Evolutionary conservation across 176 grass and related monocot genomes (phyloP).

Genomic region (Pontederia paniculata): DNA sequence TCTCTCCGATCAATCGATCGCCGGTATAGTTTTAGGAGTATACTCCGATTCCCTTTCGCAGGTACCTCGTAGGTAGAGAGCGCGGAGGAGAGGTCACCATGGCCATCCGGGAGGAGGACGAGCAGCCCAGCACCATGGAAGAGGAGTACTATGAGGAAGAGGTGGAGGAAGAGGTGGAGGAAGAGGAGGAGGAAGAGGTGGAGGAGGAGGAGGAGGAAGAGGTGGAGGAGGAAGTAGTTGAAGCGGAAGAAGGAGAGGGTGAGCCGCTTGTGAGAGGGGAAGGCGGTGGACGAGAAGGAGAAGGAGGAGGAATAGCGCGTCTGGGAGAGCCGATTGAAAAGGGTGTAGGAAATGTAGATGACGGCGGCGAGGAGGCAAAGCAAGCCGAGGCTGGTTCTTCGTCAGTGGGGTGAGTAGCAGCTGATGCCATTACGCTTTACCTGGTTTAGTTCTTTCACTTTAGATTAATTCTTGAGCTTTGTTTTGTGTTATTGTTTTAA

Average conservation of each 20-base stretch:
- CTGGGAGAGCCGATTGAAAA: neutral
- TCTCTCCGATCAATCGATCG: too few species aligned
- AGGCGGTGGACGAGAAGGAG: conserved; percentile 22
- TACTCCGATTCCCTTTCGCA: neutral
- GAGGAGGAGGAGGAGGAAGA: conserved; percentile 27
- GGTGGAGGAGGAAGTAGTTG: conserved; percentile 3
- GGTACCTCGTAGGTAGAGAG: conserved; percentile 10
- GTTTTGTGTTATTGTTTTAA: neutral
- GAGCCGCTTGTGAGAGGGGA: conserved; percentile 24
- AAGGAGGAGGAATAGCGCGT: neutral
- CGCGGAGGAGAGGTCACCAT: neutral
- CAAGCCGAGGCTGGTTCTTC: conserved; percentile 24
- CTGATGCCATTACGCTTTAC: conserved; percentile 1
- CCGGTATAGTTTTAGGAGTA: too few species aligned
- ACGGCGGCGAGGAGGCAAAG: conserved; percentile 25
- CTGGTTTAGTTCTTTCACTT: neutral
- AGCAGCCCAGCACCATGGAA: conserved; percentile 25
- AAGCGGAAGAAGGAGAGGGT: neutral
- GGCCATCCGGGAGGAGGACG: conserved; percentile 28
- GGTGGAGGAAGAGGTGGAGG: conserved; percentile 38
- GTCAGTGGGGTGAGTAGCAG: conserved; percentile 55
- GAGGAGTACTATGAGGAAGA: conserved; percentile 47
- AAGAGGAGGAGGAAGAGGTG: conserved; percentile 28
- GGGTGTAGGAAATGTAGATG: neutral
- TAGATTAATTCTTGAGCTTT: neutral